Conservation (phyloP, 2,329 filamentous ascomycete species). For the Cladosporium colombiae region DNA sequence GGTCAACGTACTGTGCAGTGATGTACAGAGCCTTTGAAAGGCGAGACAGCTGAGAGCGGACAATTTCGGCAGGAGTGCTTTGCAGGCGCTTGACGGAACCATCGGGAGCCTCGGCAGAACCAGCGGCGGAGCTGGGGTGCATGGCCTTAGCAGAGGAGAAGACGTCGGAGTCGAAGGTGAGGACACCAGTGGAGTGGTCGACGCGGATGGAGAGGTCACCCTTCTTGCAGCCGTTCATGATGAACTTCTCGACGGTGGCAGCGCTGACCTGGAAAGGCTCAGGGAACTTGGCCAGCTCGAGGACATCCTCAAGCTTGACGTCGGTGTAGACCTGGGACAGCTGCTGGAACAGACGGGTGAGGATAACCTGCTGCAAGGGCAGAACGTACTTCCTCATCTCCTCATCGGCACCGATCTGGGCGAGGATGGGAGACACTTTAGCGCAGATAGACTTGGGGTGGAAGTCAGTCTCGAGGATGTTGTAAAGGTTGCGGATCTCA, state of each 20-base stretch:
- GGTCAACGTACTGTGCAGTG: conserved; percentile 94
- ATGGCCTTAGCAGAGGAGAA: conserved; percentile 95
- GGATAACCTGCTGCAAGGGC: conserved; percentile 95
- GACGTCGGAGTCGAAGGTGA: conserved; percentile 97
- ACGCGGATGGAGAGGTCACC: conserved; percentile 94
- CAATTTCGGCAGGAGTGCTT: conserved; percentile 96
- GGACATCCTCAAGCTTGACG: conserved; percentile 89
- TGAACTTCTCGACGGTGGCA: conserved; percentile 97
- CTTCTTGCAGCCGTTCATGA: conserved; percentile 99
- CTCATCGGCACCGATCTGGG: conserved; percentile 86
- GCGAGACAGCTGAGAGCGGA: conserved; percentile 89
- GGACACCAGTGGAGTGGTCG: conserved; percentile 89
- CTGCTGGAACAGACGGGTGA: conserved; percentile 98
- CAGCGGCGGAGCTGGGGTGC: conserved; percentile 78
- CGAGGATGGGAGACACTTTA: conserved; percentile 95
- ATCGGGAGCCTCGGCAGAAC: conserved; percentile 82
- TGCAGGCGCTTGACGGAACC: conserved; percentile 91
- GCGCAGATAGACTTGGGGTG: conserved; percentile 98
- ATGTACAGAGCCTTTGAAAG: conserved; percentile 88
- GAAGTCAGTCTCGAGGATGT: conserved; percentile 98
- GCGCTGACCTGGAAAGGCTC: conserved; percentile 92
- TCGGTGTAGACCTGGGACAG: conserved; percentile 98
- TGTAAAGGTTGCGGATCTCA: conserved; percentile 96
- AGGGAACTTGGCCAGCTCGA: conserved; percentile 91
- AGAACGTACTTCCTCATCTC: conserved; percentile 98